Conservation (phyloP, 1,139 yeast genomes). For the Candida albicans region DNA sequence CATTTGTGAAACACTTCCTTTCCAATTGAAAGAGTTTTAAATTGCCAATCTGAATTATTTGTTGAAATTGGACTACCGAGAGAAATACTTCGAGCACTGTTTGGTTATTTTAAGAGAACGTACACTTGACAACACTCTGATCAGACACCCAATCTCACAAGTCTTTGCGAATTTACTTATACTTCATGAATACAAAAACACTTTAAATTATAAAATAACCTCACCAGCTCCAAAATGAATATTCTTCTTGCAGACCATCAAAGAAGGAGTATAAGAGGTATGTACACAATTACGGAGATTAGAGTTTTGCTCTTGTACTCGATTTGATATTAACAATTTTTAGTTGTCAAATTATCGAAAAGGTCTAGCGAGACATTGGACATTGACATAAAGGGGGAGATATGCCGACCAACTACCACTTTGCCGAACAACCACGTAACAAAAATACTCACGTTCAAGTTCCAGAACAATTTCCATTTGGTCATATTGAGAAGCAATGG, state of each 20-base stretch:
- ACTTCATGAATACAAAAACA: neutral
- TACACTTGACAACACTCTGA: neutral
- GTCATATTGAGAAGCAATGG: slow-evolving; percentile 31
- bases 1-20: too few relatives aligned
- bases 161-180: neutral
- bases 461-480: slow-evolving; percentile 23
- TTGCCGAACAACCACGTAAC: slow-evolving; percentile 19
- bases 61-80: neutral
- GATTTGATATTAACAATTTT: slow-evolving; percentile 12
- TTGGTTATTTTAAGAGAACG: too few relatives aligned
- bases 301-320: neutral
- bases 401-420: slow-evolving; percentile 17
- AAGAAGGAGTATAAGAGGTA: slow-evolving; percentile 25
- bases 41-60: too few relatives aligned
- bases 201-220: neutral
- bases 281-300: slow-evolving; percentile 12
- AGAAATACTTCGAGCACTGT: too few relatives aligned
- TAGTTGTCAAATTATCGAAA: slow-evolving; percentile 17
- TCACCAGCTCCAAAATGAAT: slow-evolving; percentile 14
- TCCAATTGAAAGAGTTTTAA: too few relatives aligned
- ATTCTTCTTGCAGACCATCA: slow-evolving; percentile 22
- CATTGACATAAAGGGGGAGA: slow-evolving; percentile 20
- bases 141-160: neutral
- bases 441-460: slow-evolving; percentile 21
- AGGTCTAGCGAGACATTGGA: slow-evolving; percentile 10